Evolutionary conservation across 1,139 yeast species (phyloP).

Genomic region (Saccharomyces hybrid): DNA sequence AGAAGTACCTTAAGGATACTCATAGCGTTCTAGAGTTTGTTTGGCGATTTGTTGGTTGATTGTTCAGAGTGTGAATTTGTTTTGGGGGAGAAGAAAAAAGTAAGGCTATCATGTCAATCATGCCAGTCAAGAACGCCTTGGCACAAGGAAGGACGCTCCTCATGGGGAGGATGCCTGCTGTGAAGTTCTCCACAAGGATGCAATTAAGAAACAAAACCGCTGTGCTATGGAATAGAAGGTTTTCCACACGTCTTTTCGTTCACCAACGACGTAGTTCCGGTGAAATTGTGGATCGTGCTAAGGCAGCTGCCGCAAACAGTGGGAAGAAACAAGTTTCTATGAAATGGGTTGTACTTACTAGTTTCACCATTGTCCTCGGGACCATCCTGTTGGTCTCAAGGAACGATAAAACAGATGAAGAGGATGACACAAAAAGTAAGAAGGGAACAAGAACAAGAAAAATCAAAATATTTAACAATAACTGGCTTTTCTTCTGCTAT

Average conservation of each 20-base stretch:
- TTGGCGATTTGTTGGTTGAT: neutral
- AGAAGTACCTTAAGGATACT: neutral
- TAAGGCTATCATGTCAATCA: slow-evolving; percentile 5
- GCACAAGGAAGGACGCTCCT: slow-evolving; percentile 18
- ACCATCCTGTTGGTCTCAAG: slow-evolving; percentile 21
- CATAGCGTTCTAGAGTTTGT: neutral
- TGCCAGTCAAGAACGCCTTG: slow-evolving; percentile 18
- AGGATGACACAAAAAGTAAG: slow-evolving; percentile 12
- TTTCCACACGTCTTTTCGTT: slow-evolving; percentile 12
- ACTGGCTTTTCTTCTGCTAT: slow-evolving; percentile 86
- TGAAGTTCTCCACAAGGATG: slow-evolving; percentile 14
- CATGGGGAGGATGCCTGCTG: slow-evolving; percentile 13
- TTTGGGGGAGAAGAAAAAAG: neutral
- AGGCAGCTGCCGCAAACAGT: slow-evolving; percentile 3
- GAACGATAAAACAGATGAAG: slow-evolving; percentile 18
- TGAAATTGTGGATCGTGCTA: slow-evolving; percentile 9
- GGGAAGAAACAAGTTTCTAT: slow-evolving; percentile 21
- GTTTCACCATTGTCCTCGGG: slow-evolving; percentile 28
- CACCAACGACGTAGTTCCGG: slow-evolving; percentile 9
- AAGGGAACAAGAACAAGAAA: slow-evolving; percentile 8
- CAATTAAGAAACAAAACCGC: slow-evolving; percentile 25
- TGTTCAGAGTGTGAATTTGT: no score
- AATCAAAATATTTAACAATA: slow-evolving; percentile 37
- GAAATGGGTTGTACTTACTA: slow-evolving; percentile 41
- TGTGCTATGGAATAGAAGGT: slow-evolving; percentile 19